phyloP scores from a whole-genome alignment of 1,139 yeast species.

The Protomyces arabidopsidicola region DNA sequence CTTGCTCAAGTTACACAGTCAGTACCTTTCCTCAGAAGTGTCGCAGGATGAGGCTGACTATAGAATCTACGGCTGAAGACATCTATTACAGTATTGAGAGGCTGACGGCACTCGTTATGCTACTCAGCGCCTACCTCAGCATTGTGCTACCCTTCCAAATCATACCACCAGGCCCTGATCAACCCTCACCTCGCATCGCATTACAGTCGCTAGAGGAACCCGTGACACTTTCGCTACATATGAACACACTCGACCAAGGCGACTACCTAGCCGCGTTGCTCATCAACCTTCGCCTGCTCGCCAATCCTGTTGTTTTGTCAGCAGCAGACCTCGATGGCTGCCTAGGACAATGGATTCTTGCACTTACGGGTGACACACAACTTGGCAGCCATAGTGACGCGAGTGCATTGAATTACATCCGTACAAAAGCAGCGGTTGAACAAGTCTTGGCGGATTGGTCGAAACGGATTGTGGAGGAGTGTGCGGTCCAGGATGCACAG shows the following conservation, averaged over 20 bases:
- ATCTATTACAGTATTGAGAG: background rate
- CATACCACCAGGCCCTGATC: background rate
- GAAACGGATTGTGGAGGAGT: background rate
- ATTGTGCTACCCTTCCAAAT: constrained; percentile 8
- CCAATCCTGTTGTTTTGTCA: background rate
- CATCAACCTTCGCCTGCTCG: background rate
- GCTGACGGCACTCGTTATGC: background rate
- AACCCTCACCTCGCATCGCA: background rate
- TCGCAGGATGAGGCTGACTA: background rate
- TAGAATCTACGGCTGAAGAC: constrained; percentile 1
- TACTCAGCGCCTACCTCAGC: constrained; percentile 10
- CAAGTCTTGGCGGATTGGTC: background rate
- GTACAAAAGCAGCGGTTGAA: background rate
- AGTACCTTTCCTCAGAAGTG: background rate
- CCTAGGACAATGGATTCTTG: background rate
- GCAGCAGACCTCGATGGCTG: background rate
- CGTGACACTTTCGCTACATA: background rate
- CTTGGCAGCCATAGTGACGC: background rate
- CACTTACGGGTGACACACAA: background rate
- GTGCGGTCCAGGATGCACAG: background rate
- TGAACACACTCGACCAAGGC: background rate
- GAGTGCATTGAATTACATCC: background rate
- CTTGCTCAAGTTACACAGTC: constrained; percentile 8
- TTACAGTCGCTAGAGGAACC: background rate
- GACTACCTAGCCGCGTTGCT: background rate